Conservation (phyloP, 139 green algal species). For the Chlamydomonas applanata region DNA sequence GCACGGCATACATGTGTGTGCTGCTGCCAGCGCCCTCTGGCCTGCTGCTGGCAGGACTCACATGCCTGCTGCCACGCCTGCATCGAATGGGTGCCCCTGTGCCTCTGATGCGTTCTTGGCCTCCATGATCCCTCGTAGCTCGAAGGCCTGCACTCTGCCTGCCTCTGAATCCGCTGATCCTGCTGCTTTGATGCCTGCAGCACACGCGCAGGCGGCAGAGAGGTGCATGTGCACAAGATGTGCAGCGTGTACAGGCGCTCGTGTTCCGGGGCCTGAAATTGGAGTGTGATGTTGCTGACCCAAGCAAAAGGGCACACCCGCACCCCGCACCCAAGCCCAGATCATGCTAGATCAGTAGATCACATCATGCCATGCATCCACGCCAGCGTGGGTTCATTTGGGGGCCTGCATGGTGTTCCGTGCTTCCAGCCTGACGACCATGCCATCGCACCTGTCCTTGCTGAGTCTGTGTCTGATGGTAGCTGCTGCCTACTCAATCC, state of each 20-base stretch:
- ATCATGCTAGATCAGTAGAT: too few species aligned
- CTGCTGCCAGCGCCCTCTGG: background rate
- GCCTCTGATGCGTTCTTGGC: conserved; percentile 11
- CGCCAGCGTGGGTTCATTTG: background rate
- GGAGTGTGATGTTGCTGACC: too few species aligned
- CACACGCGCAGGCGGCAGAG: background rate
- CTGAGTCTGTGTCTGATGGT: background rate
- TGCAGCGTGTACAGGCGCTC: too few species aligned
- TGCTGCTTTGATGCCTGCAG: background rate
- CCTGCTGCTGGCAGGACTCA: background rate
- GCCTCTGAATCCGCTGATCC: conserved; percentile 11
- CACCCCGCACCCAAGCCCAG: too few species aligned
- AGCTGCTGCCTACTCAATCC: background rate
- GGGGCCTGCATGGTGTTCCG: background rate
- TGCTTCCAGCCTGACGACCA: background rate
- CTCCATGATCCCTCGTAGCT: conserved; percentile 26
- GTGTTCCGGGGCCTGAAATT: too few species aligned
- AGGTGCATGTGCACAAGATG: too few species aligned
- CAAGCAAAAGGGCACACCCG: too few species aligned
- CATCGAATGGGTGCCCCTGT: background rate
- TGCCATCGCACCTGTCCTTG: background rate
- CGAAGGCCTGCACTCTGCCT: conserved; percentile 24
- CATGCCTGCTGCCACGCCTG: background rate
- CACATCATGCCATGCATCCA: background rate
- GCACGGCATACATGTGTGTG: background rate